Conservation (phyloP, 2,329 filamentous ascomycete genomes). For the Beauveria caledonica region DNA sequence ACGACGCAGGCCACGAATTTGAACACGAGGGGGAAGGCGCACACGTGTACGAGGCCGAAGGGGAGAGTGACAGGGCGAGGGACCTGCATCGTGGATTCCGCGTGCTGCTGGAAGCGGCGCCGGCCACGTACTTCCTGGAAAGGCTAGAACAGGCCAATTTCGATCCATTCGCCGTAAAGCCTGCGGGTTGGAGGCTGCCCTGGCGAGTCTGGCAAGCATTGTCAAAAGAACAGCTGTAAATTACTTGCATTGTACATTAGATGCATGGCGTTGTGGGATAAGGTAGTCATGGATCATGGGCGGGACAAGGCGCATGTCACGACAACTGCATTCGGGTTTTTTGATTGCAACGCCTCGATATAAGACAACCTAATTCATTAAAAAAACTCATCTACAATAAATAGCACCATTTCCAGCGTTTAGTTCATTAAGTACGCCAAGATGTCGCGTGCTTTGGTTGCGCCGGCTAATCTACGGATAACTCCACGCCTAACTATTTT, state of each 20-base stretch:
- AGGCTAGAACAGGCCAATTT: constrained; percentile 75
- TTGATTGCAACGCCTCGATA: background rate
- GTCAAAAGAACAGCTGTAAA: constrained; percentile 39
- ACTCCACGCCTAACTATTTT: constrained; percentile 3
- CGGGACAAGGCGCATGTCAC: too few species aligned
- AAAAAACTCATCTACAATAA: background rate
- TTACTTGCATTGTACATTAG: constrained; percentile 8
- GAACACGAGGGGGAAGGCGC: constrained; percentile 78
- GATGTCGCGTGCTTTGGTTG: background rate
- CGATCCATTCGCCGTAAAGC: constrained; percentile 63
- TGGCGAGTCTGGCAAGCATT: constrained; percentile 58
- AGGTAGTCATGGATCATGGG: constrained; percentile 7
- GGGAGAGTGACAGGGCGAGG: constrained; percentile 27
- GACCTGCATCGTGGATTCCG: constrained; percentile 60
- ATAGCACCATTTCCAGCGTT: background rate
- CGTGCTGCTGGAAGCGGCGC: constrained; percentile 70
- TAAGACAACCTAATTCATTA: too few species aligned
- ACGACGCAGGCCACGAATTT: constrained; percentile 75
- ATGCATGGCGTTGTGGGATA: constrained; percentile 33
- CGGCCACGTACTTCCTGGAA: constrained; percentile 70
- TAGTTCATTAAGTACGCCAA: background rate
- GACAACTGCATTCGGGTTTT: background rate
- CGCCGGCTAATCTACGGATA: constrained; percentile 24
- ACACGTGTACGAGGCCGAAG: constrained; percentile 37
- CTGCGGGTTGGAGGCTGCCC: constrained; percentile 68